phyloP scores from a whole-genome alignment of 352 stramenopile genomes.

The Pythium pyrilobum region DNA sequence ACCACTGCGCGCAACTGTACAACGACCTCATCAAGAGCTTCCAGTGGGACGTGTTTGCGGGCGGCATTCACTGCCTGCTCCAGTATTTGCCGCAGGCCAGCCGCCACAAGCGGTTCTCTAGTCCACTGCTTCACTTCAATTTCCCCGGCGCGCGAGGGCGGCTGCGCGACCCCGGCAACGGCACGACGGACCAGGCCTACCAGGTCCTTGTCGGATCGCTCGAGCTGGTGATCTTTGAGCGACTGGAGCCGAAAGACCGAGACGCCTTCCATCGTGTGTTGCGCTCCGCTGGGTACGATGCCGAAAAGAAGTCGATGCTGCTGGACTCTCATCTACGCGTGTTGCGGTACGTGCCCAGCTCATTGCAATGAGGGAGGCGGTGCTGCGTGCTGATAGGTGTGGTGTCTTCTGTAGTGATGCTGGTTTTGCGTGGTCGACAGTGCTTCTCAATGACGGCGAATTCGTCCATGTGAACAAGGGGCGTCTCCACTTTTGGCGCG shows the following conservation, averaged over 20 bases:
- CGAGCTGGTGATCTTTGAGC: slow-evolving; percentile 83
- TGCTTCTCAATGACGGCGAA: slow-evolving; percentile 71
- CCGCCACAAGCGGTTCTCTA: slow-evolving; percentile 57
- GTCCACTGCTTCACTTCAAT: slow-evolving; percentile 70
- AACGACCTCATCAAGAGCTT: slow-evolving; percentile 80
- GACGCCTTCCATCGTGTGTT: slow-evolving; percentile 63
- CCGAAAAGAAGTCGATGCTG: slow-evolving; percentile 63
- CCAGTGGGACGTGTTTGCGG: slow-evolving; percentile 80
- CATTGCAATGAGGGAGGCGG: too few relatives aligned
- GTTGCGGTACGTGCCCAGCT: slow-evolving; percentile 27
- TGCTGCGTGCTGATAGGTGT: neutral
- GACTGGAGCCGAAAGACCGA: slow-evolving; percentile 53
- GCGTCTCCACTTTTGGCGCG: slow-evolving; percentile 79
- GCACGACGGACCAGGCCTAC: slow-evolving; percentile 75
- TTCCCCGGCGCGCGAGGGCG: slow-evolving; percentile 63
- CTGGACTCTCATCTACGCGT: slow-evolving; percentile 64
- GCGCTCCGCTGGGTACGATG: slow-evolving; percentile 50
- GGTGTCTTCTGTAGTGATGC: slow-evolving; percentile 30
- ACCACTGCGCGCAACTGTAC: slow-evolving; percentile 67
- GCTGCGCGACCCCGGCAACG: slow-evolving; percentile 63
- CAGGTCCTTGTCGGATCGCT: slow-evolving; percentile 73
- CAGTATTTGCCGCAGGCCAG: slow-evolving; percentile 70
- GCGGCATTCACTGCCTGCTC: slow-evolving; percentile 75
- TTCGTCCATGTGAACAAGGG: slow-evolving; percentile 86
- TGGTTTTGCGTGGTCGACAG: slow-evolving; percentile 66